Percentiles rank a stretch among this genome's conserved stretches.
Evolutionary conservation across 768 basidiomycete genomes (phyloP).

Genomic region (Tulasnella sp.): DNA sequence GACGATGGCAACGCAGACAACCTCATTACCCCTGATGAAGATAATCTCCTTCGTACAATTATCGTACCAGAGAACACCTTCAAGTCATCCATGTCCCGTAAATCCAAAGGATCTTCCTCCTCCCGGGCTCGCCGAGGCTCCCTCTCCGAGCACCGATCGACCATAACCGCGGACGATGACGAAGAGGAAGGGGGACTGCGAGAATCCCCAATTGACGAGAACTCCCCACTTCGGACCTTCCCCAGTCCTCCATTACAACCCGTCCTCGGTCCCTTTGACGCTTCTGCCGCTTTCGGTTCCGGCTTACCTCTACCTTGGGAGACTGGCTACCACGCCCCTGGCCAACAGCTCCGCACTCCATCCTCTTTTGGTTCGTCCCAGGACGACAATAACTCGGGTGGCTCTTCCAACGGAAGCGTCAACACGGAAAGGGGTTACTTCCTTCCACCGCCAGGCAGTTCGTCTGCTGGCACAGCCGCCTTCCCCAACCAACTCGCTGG

Average conservation of each 20-base stretch:
- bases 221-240: slow-evolving; percentile 2
- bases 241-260: slow-evolving; percentile 5
- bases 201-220: slow-evolving; percentile 27
- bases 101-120: slow-evolving; percentile 29
- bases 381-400: not conserved
- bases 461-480: not conserved
- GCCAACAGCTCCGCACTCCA: slow-evolving; percentile 4
- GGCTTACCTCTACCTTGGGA: slow-evolving; percentile 24
- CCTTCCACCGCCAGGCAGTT: not conserved
- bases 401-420: slow-evolving; percentile 6
- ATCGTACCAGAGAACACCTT: slow-evolving; percentile 30
- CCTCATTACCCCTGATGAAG: slow-evolving; percentile 26
- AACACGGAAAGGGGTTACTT: not conserved
- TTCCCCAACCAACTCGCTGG: not conserved
- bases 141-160: slow-evolving; percentile 15
- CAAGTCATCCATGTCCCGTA: slow-evolving; percentile 31
- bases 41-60: slow-evolving; percentile 24
- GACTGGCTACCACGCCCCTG: slow-evolving; percentile 1
- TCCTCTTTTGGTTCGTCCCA: not conserved
- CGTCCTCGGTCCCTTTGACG: not conserved
- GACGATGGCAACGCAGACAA: slow-evolving; percentile 23
- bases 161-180: slow-evolving; percentile 5
- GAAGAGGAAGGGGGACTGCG: not conserved
- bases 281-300: not conserved
- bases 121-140: slow-evolving; percentile 24